Conservation (phyloP, 2,329 filamentous ascomycete species). For the Sarocladium strictum region DNA sequence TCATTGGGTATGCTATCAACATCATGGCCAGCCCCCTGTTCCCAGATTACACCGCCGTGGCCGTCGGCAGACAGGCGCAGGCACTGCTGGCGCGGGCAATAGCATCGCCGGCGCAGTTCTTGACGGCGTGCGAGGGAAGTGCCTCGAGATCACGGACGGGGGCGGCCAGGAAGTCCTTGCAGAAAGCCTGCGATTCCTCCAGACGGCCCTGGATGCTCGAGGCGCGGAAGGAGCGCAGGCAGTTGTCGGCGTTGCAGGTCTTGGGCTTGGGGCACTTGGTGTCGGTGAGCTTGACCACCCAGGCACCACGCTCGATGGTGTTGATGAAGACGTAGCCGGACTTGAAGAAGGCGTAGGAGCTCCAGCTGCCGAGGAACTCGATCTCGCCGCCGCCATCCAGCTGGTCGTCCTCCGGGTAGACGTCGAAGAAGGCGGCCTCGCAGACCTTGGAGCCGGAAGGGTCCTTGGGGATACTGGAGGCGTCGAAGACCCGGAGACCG, state of each 20-base stretch:
- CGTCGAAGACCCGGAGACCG: constrained; percentile 32
- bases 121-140: constrained; percentile 15
- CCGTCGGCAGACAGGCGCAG: background rate
- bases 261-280: constrained; percentile 13
- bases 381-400: constrained; percentile 15
- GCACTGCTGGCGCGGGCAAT: constrained; percentile 10
- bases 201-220: constrained; percentile 14
- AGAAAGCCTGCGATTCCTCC: constrained; percentile 16
- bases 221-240: constrained; percentile 16
- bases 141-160: constrained; percentile 11
- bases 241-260: constrained; percentile 18
- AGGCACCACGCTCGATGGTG: constrained; percentile 18
- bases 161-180: constrained; percentile 13
- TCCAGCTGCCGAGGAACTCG: constrained; percentile 17
- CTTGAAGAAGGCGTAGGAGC: constrained; percentile 16
- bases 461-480: constrained; percentile 24
- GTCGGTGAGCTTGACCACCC: constrained; percentile 17
- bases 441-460: constrained; percentile 33
- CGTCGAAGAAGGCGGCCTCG: constrained; percentile 39
- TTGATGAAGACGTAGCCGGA: constrained; percentile 17
- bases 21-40: background rate
- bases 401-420: constrained; percentile 27
- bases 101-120: constrained; percentile 13
- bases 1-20: background rate
- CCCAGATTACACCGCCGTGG: background rate